phyloP scores from a whole-genome alignment of 306 rosid genomes.

The Quercus robur region DNA sequence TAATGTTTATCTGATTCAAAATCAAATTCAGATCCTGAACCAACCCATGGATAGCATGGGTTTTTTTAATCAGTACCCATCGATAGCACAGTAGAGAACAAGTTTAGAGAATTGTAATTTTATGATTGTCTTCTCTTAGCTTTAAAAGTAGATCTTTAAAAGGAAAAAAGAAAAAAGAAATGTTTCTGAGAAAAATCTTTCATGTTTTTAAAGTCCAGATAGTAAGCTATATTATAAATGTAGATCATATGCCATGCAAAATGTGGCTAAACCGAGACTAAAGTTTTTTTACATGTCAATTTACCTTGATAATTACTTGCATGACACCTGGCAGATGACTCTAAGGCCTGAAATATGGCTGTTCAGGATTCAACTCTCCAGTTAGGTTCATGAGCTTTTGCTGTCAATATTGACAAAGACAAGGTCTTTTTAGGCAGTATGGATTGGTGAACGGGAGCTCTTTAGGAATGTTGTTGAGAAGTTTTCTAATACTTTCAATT shows the following conservation, averaged over 20 bases:
- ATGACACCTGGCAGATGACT: background rate
- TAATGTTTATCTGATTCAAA: background rate
- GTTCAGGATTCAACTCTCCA: background rate
- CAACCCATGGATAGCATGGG: background rate
- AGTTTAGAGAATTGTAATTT: background rate
- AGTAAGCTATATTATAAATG: background rate
- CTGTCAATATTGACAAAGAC: too few species aligned
- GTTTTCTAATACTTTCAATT: too few species aligned
- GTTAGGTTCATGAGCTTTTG: background rate
- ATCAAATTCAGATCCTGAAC: background rate
- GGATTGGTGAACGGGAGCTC: too few species aligned
- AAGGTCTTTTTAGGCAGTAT: too few species aligned
- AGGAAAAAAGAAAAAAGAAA: background rate
- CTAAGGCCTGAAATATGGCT: background rate
- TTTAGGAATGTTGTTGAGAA: too few species aligned
- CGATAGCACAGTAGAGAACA: background rate
- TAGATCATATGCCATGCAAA: background rate
- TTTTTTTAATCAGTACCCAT: too few species aligned
- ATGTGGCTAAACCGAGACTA: background rate
- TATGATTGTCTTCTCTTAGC: background rate
- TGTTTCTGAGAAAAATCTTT: background rate
- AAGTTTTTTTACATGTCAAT: background rate
- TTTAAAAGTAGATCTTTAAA: background rate
- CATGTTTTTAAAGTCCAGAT: background rate
- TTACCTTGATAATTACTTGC: background rate